These are phyloP conservation scores for Triangularia setosa DNA, from an alignment of 2,329 filamentous ascomycete genomes.

Conservation along the genomic window DNA sequence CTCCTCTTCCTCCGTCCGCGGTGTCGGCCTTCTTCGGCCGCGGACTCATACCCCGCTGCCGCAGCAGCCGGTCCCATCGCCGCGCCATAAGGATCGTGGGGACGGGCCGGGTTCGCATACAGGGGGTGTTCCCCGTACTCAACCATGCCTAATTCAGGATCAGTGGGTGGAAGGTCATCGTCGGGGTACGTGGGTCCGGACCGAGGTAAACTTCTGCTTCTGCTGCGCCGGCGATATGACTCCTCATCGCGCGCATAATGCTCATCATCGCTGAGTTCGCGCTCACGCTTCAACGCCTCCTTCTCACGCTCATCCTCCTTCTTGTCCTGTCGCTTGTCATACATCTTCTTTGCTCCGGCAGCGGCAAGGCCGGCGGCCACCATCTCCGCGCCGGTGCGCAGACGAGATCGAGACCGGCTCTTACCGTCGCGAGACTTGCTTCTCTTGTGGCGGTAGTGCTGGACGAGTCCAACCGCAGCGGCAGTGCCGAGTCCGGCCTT, in stretches of 20 bases:
- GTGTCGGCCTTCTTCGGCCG: constrained; percentile 38
- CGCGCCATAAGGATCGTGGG: constrained; percentile 27
- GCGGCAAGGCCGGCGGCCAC: constrained; percentile 57
- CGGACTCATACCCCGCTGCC: constrained; percentile 44
- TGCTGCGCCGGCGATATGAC: constrained; percentile 34
- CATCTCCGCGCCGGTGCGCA: constrained; percentile 57
- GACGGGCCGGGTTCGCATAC: constrained; percentile 36
- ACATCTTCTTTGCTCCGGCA: constrained; percentile 58
- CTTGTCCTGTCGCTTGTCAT: constrained; percentile 59
- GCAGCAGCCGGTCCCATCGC: constrained; percentile 10
- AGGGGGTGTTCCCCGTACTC: constrained; percentile 61
- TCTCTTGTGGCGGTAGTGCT: constrained; percentile 55
- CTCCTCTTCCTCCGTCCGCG: constrained; percentile 36
- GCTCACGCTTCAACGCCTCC: constrained; percentile 31
- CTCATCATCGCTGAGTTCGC: constrained; percentile 31
- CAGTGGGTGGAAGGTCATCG: constrained; percentile 40
- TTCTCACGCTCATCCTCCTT: constrained; percentile 44
- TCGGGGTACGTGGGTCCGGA: constrained; percentile 45
- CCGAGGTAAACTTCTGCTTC: constrained; percentile 33
- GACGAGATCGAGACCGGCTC: constrained; percentile 37
- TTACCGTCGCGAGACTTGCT: constrained; percentile 38
- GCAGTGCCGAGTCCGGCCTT: constrained; percentile 57
- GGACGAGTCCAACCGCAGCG: constrained; percentile 54
- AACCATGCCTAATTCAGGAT: constrained; percentile 66
- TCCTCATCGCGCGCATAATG: constrained; percentile 34